phyloP scores from a whole-genome alignment of 2,329 filamentous ascomycete species.

The Ophiocordyceps robertsii region DNA sequence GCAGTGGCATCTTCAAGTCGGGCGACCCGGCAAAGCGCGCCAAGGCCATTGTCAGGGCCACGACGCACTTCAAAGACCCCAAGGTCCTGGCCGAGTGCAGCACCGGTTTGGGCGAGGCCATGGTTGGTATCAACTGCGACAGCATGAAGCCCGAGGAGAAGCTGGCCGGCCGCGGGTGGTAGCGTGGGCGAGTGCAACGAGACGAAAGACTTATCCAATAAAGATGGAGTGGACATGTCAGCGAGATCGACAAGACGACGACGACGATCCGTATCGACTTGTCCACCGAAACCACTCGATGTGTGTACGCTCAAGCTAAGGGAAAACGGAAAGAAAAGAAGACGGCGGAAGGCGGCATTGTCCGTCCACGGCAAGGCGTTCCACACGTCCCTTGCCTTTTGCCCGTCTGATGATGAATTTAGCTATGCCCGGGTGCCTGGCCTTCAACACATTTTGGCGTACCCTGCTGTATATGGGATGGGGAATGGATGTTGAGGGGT shows the following conservation, averaged over 20 bases:
- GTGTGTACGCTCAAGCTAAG: no score
- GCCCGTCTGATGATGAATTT: no score
- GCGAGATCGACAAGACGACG: no score
- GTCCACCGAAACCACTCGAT: no score
- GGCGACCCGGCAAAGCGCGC: slow-evolving; percentile 83
- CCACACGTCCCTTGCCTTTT: no score
- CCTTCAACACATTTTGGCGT: no score
- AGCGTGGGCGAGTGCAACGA: not conserved
- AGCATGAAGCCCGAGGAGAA: slow-evolving; percentile 68
- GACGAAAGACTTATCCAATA: not conserved
- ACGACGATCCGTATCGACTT: no score
- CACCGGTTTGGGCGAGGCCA: slow-evolving; percentile 86
- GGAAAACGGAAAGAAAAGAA: not conserved
- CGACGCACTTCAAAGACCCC: slow-evolving; percentile 78
- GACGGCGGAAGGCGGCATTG: not conserved
- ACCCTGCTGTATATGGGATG: no score
- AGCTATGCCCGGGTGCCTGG: no score
- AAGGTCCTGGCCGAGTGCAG: slow-evolving; percentile 79
- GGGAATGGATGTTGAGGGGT: no score
- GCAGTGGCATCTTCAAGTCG: slow-evolving; percentile 93
- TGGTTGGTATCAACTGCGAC: slow-evolving; percentile 87
- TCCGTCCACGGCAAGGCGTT: no score
- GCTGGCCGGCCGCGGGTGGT: slow-evolving; percentile 59
- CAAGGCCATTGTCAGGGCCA: slow-evolving; percentile 87
- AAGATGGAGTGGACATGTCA: not conserved